These are phyloP conservation scores for Potentilla sterilis DNA, from an alignment of 306 rosid species.

Conservation along the genomic window DNA sequence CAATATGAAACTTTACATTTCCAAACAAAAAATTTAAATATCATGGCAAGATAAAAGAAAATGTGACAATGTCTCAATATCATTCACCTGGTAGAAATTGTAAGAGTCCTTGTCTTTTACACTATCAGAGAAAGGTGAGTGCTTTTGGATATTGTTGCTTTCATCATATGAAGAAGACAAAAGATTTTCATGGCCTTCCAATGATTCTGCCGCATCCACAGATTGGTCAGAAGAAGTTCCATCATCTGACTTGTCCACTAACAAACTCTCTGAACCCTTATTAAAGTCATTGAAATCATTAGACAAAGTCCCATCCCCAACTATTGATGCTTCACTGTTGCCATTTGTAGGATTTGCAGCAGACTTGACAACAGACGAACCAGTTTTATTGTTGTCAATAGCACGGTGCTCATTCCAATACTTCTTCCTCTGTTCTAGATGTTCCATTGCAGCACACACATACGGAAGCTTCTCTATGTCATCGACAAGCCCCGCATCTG, in stretches of 20 bases:
- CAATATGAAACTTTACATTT: background rate
- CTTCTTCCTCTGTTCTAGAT: constrained; percentile 77
- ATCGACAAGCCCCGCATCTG: constrained; percentile 86
- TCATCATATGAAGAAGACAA: constrained; percentile 56
- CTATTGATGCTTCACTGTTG: constrained; percentile 38
- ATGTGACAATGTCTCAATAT: constrained; percentile 10
- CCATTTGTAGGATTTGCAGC: constrained; percentile 30
- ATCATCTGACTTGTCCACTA: constrained; percentile 35
- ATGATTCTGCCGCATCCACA: constrained; percentile 39
- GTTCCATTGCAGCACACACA: constrained; percentile 93
- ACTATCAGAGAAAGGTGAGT: constrained; percentile 39
- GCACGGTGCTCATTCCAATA: constrained; percentile 70
- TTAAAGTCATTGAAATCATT: constrained; percentile 35
- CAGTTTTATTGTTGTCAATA: constrained; percentile 31
- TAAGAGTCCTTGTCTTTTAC: constrained; percentile 60
- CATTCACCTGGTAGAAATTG: constrained; percentile 80
- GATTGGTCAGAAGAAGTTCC: constrained; percentile 38
- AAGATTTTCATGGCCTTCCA: constrained; percentile 38
- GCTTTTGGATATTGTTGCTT: constrained; percentile 36
- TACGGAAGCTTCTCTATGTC: constrained; percentile 93
- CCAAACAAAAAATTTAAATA: background rate
- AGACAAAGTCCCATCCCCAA: constrained; percentile 38
- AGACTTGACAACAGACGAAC: constrained; percentile 28
- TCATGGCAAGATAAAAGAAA: constrained; percentile 9
- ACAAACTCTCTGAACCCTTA: constrained; percentile 20